Conservation (phyloP, 257 asterid species). For the Nicotiana tomentosiformis region DNA sequence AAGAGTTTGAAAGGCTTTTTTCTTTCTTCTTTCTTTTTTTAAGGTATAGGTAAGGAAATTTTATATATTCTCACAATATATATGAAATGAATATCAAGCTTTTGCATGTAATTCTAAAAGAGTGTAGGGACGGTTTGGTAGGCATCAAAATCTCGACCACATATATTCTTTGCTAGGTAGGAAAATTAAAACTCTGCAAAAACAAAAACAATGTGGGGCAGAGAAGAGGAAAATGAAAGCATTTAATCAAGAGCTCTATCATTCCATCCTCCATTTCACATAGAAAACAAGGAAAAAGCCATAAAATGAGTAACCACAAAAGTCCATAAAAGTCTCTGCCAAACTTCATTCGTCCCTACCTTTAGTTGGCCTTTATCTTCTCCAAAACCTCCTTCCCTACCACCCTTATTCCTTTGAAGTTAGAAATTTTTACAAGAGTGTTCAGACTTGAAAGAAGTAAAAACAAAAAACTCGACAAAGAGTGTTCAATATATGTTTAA, state of each 20-base stretch:
- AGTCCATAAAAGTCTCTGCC: constrained; percentile 44
- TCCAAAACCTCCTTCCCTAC: constrained; percentile 9
- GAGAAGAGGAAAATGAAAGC: neutral
- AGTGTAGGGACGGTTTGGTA: constrained; percentile 16
- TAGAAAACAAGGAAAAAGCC: constrained; percentile 5
- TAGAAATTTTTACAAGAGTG: no score
- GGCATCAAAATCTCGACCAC: constrained; percentile 16
- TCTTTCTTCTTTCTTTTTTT: neutral
- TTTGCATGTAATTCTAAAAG: neutral
- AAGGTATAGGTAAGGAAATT: neutral
- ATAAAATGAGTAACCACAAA: constrained; percentile 14
- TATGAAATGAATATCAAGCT: neutral
- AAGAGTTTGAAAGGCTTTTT: neutral
- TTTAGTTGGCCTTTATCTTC: constrained; percentile 42
- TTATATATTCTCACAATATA: neutral
- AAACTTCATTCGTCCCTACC: constrained; percentile 40
- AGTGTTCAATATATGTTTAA: no score
- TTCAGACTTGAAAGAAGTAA: no score
- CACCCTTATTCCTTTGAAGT: neutral
- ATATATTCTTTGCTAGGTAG: constrained; percentile 14
- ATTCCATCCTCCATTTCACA: constrained; percentile 13
- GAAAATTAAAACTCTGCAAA: constrained; percentile 11
- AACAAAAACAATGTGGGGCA: neutral
- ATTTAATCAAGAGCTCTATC: constrained; percentile 21
- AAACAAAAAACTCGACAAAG: no score